A percentile compares a stretch with the other conserved stretches of the same genome.
phyloP scores from a whole-genome alignment of 2,329 filamentous ascomycete species.

The Beauveria pseudobassiana region DNA sequence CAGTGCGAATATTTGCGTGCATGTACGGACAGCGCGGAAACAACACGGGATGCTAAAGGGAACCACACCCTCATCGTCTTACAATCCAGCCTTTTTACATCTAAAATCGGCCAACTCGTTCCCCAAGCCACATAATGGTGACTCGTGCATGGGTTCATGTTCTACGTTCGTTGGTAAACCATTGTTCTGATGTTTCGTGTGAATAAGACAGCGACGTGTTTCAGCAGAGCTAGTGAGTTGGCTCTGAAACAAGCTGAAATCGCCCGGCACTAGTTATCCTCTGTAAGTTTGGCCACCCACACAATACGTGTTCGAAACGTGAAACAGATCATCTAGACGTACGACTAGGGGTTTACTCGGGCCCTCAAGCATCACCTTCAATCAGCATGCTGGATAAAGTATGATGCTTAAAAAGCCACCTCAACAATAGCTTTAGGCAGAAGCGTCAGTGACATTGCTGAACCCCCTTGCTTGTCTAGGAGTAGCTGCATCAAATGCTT shows the following conservation, averaged over 20 bases:
- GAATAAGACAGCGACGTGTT: neutral
- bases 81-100: neutral
- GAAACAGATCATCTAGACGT: neutral
- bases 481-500: too few species aligned
- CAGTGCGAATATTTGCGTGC: neutral
- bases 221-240: neutral
- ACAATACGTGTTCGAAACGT: neutral
- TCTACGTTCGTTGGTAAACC: neutral
- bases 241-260: neutral
- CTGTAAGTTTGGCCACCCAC: neutral
- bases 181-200: neutral
- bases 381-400: neutral
- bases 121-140: neutral
- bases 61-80: too few species aligned
- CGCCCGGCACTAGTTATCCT: neutral
- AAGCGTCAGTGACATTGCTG: neutral
- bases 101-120: neutral
- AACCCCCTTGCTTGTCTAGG: too few species aligned
- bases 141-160: neutral
- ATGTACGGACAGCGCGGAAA: neutral
- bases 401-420: neutral
- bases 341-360: neutral
- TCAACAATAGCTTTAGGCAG: neutral
- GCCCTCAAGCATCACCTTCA: neutral
- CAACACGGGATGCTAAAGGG: neutral